Conservation (phyloP, 192 early-diverging fungal species). For the Coemansia sp. region DNA sequence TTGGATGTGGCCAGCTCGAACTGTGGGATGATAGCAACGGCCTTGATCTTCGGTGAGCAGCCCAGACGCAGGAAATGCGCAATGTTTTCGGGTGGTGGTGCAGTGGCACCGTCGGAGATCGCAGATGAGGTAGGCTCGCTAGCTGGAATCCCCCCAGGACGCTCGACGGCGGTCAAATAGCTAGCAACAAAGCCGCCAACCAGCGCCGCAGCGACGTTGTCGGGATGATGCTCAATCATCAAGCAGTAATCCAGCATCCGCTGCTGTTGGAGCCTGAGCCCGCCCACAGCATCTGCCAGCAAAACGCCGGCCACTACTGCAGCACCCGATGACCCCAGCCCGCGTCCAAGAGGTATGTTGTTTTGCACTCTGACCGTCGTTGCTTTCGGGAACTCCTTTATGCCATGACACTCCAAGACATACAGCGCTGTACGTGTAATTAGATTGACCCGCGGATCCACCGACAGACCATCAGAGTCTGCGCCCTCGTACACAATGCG, state of each 20-base stretch:
- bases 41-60: constrained; percentile 70
- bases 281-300: constrained; percentile 73
- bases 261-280: constrained; percentile 66
- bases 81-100: constrained; percentile 62
- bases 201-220: constrained; percentile 93
- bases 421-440: constrained; percentile 92
- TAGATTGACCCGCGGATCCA: constrained; percentile 76
- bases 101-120: constrained; percentile 13
- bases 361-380: constrained; percentile 80
- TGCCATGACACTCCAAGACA: constrained; percentile 71
- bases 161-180: constrained; percentile 65
- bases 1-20: constrained; percentile 92
- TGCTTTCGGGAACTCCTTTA: constrained; percentile 59
- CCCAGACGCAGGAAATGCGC: constrained; percentile 67
- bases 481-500: constrained; percentile 45
- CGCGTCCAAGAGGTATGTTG: constrained; percentile 92
- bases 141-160: constrained; percentile 31
- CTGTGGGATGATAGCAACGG: constrained; percentile 78
- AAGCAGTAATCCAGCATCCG: constrained; percentile 89
- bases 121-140: constrained; percentile 26
- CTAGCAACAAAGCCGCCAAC: constrained; percentile 93
- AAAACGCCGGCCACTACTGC: constrained; percentile 93
- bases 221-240: constrained; percentile 95
- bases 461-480: constrained; percentile 71
- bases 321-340: constrained; percentile 93